These are phyloP conservation scores for Ophiorrhiza pumila DNA, from an alignment of 257 asterid species.

Conservation along the genomic window DNA sequence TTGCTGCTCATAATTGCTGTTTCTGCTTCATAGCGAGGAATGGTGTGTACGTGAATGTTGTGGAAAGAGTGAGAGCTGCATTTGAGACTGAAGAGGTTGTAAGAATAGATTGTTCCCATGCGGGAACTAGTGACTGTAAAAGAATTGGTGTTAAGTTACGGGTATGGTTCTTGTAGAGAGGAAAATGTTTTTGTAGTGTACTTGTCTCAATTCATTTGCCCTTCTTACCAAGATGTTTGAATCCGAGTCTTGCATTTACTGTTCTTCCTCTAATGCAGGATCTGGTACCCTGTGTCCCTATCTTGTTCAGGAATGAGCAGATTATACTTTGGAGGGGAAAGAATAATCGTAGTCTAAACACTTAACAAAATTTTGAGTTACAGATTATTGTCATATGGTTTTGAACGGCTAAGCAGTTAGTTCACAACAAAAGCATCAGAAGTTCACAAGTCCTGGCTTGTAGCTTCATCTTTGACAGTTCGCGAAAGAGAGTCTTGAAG, in stretches of 20 bases:
- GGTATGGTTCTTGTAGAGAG: constrained; percentile 34
- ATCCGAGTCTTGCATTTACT: neutral
- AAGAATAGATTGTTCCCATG: constrained; percentile 71
- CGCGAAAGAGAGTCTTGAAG: neutral
- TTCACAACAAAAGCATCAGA: too few relatives aligned
- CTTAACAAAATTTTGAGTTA: neutral
- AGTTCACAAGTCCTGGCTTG: too few relatives aligned
- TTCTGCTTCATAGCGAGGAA: constrained; percentile 59
- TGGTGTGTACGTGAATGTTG: constrained; percentile 84
- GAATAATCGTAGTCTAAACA: constrained; percentile 8
- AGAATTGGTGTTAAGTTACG: constrained; percentile 82
- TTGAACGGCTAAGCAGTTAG: neutral
- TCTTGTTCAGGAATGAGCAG: constrained; percentile 81
- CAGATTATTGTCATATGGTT: neutral
- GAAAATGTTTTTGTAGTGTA: neutral
- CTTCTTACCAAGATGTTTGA: neutral
- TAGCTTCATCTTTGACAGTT: too few relatives aligned
- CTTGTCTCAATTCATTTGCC: neutral
- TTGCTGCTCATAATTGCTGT: constrained; percentile 9
- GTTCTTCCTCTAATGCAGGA: constrained; percentile 43
- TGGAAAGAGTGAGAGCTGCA: constrained; percentile 64
- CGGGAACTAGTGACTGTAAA: constrained; percentile 86
- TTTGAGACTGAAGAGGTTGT: constrained; percentile 72
- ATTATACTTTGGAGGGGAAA: constrained; percentile 74
- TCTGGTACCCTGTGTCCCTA: constrained; percentile 82